Base-by-base conservation (phyloP, 805 yeast genomes). In the Pichia pseudocactophila region DNA sequence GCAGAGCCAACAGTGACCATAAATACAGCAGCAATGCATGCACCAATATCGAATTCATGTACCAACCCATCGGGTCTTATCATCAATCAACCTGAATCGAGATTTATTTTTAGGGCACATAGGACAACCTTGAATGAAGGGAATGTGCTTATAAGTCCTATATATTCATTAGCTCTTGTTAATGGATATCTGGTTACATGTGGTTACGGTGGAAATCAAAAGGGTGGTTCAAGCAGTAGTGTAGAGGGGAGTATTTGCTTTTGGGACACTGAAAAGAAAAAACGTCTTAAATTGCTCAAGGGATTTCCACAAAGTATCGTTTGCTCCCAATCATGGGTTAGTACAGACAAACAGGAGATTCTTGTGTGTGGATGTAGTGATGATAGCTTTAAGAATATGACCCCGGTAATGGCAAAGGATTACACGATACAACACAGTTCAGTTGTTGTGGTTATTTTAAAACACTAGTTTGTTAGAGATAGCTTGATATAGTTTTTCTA, bases 101-200 rank as follows among this genome's bases (percentile, higher is more conserved):
- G 76, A 42, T 88, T 80, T 58, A 90, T 95, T 0, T 87, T 87
- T 67, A 78, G 86, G 53, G 81, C 95, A 47, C 96, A 87, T 58
- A 62, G 95, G 27, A 58, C 49, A 20, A 43, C 46, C n/a, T 37
- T 51, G 5, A 41, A 43, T 11, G 57, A 53, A 31, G 46, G 48
- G 18, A 43, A 51, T 13, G 54, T 52, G 13, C 42, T 57, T 17
- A 52, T 54, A 16, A 52, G 56, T 12, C 57, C 64, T 3, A 47
- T 58, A 37, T 50, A 54, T 18, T 36, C 46, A 5, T 20, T 39
- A n/a, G 16, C 16, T 20, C 11, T 9, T 16, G 47, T 51, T 31
- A 43, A 45, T 2, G 41, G 47, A 1, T 43, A 43, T 16, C 52
- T 58, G 38, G 39, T 55, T 40, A 56, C 62, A 2, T 58, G 54